Evolutionary conservation across 2,329 filamentous ascomycete species (phyloP).

Genomic region (Aspergillus sp.): DNA sequence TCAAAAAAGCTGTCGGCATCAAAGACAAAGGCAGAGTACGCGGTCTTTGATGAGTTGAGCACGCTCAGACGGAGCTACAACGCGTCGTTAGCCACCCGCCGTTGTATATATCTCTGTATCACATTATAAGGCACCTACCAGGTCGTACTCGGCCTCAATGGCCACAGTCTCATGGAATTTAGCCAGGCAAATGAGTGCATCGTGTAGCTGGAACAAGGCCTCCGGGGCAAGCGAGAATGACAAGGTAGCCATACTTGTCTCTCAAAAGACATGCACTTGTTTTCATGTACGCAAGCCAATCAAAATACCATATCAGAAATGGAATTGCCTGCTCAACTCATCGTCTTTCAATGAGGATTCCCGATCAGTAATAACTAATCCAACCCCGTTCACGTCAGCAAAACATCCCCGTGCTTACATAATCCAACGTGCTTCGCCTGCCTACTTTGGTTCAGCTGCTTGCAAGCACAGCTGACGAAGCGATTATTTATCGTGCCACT

Average conservation of each 20-base stretch:
- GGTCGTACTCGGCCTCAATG: conserved; percentile 58
- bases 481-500: background rate
- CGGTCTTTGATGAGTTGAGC: conserved; percentile 62
- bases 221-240: conserved; percentile 56
- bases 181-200: conserved; percentile 57
- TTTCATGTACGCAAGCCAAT: background rate
- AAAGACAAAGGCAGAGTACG: conserved; percentile 60
- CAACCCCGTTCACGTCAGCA: conserved; percentile 3
- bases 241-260: conserved; percentile 31
- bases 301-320: too few relatives aligned
- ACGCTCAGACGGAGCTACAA: conserved; percentile 58
- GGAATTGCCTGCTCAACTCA: too few relatives aligned
- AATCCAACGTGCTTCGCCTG: conserved; percentile 5
- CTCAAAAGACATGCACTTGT: background rate
- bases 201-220: conserved; percentile 56
- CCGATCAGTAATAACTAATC: background rate
- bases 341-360: background rate
- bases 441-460: background rate
- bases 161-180: conserved; percentile 64
- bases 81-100: conserved; percentile 7
- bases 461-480: background rate
- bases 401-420: conserved; percentile 20
- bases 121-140: conserved; percentile 31
- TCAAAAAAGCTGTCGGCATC: conserved; percentile 56
- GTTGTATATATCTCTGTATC: background rate